Conservation (phyloP, 2,329 filamentous ascomycete species). For the Aureobasidium lini region DNA sequence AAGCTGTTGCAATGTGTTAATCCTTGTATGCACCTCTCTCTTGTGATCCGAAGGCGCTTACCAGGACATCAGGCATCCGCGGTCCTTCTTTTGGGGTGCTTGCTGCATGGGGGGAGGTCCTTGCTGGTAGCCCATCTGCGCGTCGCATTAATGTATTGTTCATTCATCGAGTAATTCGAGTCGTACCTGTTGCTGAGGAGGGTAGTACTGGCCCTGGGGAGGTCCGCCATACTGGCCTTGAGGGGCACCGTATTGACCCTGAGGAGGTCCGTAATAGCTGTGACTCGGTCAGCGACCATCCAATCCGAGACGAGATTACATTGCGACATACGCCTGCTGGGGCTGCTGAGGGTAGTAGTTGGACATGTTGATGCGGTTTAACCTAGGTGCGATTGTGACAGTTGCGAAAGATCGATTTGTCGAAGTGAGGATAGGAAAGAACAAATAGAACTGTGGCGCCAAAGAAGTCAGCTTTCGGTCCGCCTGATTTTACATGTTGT, state of each 20-base stretch:
- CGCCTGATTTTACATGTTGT: slow-evolving; percentile 10
- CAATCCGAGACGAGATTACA: background rate
- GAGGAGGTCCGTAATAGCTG: slow-evolving; percentile 25
- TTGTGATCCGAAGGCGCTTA: background rate
- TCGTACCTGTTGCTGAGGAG: slow-evolving; percentile 22
- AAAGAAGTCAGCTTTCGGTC: slow-evolving; percentile 6
- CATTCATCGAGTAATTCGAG: background rate
- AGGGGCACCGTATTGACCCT: slow-evolving; percentile 26
- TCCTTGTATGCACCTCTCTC: background rate
- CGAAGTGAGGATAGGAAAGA: background rate
- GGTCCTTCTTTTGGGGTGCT: slow-evolving; percentile 36
- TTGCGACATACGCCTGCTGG: slow-evolving; percentile 31
- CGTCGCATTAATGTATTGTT: background rate
- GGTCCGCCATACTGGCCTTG: slow-evolving; percentile 22
- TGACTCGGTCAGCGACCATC: slow-evolving; percentile 5
- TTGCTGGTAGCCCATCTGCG: slow-evolving; percentile 36
- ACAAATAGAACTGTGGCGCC: slow-evolving; percentile 7
- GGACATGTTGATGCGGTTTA: slow-evolving; percentile 29
- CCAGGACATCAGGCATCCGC: slow-evolving; percentile 46
- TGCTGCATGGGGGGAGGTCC: slow-evolving; percentile 36
- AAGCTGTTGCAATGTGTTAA: slow-evolving; percentile 24
- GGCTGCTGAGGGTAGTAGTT: slow-evolving; percentile 37
- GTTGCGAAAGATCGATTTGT: background rate
- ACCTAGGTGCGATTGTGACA: background rate
- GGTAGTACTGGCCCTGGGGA: slow-evolving; percentile 27